These are phyloP conservation scores for Mycena galericulata DNA, from an alignment of 768 basidiomycete genomes.

Conservation along the genomic window DNA sequence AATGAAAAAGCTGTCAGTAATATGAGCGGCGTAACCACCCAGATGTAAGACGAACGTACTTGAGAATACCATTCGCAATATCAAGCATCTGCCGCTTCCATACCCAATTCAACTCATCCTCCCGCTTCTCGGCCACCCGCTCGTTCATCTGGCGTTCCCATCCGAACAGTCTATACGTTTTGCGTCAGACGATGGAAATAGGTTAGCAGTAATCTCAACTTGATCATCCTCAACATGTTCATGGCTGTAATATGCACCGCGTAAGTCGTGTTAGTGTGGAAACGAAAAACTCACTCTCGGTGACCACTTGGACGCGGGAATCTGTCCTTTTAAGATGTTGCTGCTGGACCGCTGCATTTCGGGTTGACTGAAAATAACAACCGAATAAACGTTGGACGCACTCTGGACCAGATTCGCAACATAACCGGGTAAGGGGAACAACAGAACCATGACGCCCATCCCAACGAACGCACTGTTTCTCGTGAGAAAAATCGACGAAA, in stretches of 20 bases:
- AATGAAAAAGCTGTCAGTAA: too few relatives aligned
- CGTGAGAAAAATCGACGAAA: background rate
- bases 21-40: too few relatives aligned
- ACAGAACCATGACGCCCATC: slow-evolving; percentile 40
- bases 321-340: slow-evolving; percentile 68
- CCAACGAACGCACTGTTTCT: slow-evolving; percentile 65
- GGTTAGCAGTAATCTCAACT: slow-evolving; percentile 40
- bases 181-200: background rate
- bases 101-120: too few relatives aligned
- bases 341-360: slow-evolving; percentile 48
- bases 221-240: slow-evolving; percentile 74
- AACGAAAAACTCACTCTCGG: slow-evolving; percentile 61
- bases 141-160: slow-evolving; percentile 70
- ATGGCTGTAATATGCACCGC: slow-evolving; percentile 50
- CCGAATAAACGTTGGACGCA: background rate
- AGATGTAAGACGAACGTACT: too few relatives aligned
- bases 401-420: too few relatives aligned
- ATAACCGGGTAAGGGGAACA: too few relatives aligned
- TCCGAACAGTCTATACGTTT: slow-evolving; percentile 59
- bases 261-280: background rate
- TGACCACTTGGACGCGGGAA: slow-evolving; percentile 68
- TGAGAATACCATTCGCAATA: too few relatives aligned
- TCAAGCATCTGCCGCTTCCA: too few relatives aligned
- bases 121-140: slow-evolving; percentile 60
- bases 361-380: too few relatives aligned